Evolutionary conservation across 1,284 basidiomycete species (phyloP).

Genomic region (Naganishia albida): DNA sequence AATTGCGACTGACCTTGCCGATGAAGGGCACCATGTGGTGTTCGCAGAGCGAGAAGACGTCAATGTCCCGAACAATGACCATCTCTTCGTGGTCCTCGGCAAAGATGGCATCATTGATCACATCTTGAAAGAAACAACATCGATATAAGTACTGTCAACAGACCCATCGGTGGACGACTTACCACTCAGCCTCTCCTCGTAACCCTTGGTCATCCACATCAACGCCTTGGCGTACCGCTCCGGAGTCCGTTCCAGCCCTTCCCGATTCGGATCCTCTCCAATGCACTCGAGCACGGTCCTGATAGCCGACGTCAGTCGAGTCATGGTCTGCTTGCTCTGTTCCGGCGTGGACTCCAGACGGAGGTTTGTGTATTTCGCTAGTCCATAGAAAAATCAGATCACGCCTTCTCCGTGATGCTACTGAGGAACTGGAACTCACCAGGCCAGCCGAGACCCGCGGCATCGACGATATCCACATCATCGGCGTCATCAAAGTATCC

Average conservation of each 20-base stretch:
- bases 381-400: background rate
- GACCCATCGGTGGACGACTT: slow-evolving; percentile 34
- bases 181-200: slow-evolving; percentile 92
- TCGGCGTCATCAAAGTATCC: slow-evolving; percentile 42
- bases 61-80: slow-evolving; percentile 97
- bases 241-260: slow-evolving; percentile 87
- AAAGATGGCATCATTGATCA: slow-evolving; percentile 98
- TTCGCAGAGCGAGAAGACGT: slow-evolving; percentile 96
- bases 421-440: slow-evolving; percentile 60
- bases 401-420: too few relatives aligned
- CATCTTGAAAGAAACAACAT: slow-evolving; percentile 63
- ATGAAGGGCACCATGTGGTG: slow-evolving; percentile 99
- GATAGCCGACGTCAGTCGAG: slow-evolving; percentile 79
- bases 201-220: slow-evolving; percentile 99
- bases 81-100: slow-evolving; percentile 99
- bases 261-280: slow-evolving; percentile 94
- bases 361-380: slow-evolving; percentile 86
- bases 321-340: slow-evolving; percentile 71
- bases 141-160: background rate
- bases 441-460: slow-evolving; percentile 90
- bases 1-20: slow-evolving; percentile 71
- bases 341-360: slow-evolving; percentile 75
- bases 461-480: slow-evolving; percentile 66
- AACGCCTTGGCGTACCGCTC: slow-evolving; percentile 95
- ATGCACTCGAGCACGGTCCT: slow-evolving; percentile 94